Evolutionary conservation across 108 stramenopile genomes (phyloP).

Genomic region (Skeletonema potamos): DNA sequence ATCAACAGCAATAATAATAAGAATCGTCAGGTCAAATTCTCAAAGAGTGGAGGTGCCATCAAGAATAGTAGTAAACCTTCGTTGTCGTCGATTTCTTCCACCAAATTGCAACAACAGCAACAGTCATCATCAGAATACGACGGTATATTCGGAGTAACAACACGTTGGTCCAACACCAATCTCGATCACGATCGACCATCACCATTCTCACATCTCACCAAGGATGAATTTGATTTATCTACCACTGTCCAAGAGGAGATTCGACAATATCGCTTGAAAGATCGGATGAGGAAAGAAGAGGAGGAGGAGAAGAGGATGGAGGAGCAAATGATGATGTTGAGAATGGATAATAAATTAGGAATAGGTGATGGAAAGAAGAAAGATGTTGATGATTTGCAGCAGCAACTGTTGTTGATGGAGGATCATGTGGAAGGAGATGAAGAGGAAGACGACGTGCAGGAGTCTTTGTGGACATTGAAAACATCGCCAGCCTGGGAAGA

Average conservation of each 20-base stretch:
- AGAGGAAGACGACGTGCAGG: not conserved
- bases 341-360: not conserved
- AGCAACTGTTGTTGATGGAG: slow-evolving; percentile 2
- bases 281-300: slow-evolving; percentile 12
- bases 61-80: not conserved
- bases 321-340: slow-evolving; percentile 9
- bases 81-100: not conserved
- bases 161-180: slow-evolving; percentile 28
- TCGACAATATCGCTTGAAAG: not conserved
- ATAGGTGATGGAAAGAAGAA: not conserved
- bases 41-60: not conserved
- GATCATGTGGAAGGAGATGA: slow-evolving; percentile 3
- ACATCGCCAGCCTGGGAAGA: not conserved
- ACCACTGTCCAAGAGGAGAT: slow-evolving; percentile 19
- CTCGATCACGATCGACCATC: slow-evolving; percentile 14
- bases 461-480: not conserved
- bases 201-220: slow-evolving; percentile 5
- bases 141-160: slow-evolving; percentile 22
- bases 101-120: slow-evolving; percentile 2
- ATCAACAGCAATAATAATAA: not conserved
- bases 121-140: slow-evolving; percentile 23
- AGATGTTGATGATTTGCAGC: not conserved
- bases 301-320: slow-evolving; percentile 10
- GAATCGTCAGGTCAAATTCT: slow-evolving; percentile 14
- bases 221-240: slow-evolving; percentile 31